Conservation (phyloP, 179 eudicot genomes). For the Beta corolliflora region DNA sequence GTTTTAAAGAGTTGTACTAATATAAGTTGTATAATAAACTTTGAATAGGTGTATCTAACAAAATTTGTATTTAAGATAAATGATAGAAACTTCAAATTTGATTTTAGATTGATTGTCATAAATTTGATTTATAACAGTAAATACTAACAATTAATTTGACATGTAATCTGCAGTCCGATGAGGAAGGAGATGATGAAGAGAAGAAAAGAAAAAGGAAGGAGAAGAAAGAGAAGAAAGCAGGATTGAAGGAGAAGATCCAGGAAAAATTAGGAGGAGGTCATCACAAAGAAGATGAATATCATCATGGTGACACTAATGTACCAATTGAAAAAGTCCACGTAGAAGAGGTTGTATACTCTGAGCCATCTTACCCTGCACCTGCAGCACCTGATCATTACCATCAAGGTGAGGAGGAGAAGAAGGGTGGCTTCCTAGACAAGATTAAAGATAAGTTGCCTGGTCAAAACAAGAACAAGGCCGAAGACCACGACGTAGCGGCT, state of each 20-base stretch:
- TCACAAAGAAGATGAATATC: constrained; percentile 34
- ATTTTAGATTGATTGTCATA: too few species aligned
- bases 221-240: constrained; percentile 58
- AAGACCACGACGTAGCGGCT: constrained; percentile 25
- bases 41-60: too few species aligned
- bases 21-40: too few species aligned
- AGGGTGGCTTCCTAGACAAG: constrained; percentile 68
- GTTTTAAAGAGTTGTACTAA: too few species aligned
- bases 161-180: constrained; percentile 35
- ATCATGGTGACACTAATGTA: constrained; percentile 26
- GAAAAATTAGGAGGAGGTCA: constrained; percentile 41
- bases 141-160: too few species aligned
- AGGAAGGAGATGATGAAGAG: constrained; percentile 38
- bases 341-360: constrained; percentile 35
- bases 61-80: too few species aligned
- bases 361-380: constrained; percentile 25
- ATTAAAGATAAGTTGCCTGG: constrained; percentile 82
- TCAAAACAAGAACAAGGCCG: constrained; percentile 44
- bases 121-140: too few species aligned
- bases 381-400: background rate
- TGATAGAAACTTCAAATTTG: too few species aligned
- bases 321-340: constrained; percentile 34
- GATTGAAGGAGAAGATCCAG: constrained; percentile 49
- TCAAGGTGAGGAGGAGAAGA: constrained; percentile 38
- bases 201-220: constrained; percentile 30